Base-by-base conservation (phyloP, 129 eudicot genomes). In the Daucus carota region DNA sequence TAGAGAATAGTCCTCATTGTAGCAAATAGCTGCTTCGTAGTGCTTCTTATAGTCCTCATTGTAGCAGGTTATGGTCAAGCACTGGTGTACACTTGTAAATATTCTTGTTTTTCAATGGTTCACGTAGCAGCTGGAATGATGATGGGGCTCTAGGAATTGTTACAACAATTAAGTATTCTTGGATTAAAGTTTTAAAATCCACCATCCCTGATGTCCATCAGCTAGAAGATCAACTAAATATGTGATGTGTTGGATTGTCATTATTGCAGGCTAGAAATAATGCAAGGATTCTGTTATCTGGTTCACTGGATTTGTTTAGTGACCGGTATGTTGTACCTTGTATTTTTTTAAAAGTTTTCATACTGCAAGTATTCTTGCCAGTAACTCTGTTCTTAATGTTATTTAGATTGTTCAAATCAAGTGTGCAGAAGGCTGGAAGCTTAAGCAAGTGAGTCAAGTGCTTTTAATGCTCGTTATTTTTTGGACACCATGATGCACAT, bases 231-330 rank as follows among this genome's bases (percentile, higher is more conserved):
- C 5, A 63, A 31, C 32, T 41, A 31, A 63, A 17, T 11, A 12
- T 28, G 16, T 15, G 6, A 36, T 29, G 17, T 13, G 9, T 13
- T 44, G 48, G n/a, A 36, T 26, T 75, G 42, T 60, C 17, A 29
- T 36, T 77, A 78, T 34, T 84, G 78, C 91, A 90, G 97, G 97
- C 98, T 75, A 89, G 97, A 87, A 93, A 93, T 79, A 93, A 93
- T 84, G 98, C 98, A 47, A 85, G 96, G 65, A 76, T 84, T 76
- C 47, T 88, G 66, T 86, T 93, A 59, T 83, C 96, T 68, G 96
- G 98, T 45, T 90, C 98, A 48, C 81, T 93, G 71, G 87, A 82
- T 60, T 78, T 93, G 84, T 93, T 93, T 85, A 87, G 95, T 85
- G 87, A 93, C 73, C 84, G 86, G 96, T 92, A 80, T 74, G 91